phyloP scores from a whole-genome alignment of 2,329 filamentous ascomycete species.

The Teratosphaeria zuluensis region DNA sequence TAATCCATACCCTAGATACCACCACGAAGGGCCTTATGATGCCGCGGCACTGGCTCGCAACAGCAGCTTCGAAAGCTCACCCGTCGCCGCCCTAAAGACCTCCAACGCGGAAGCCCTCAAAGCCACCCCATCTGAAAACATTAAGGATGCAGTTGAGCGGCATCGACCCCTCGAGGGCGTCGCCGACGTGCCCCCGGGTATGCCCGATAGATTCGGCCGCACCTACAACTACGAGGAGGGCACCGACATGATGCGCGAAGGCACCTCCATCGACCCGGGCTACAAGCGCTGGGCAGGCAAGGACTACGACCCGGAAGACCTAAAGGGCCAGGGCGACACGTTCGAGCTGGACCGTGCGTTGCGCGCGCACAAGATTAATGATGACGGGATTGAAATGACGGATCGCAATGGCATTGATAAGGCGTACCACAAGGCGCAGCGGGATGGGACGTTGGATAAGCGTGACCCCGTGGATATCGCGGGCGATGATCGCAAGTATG shows the following conservation, averaged over 20 bases:
- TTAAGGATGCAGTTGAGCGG: constrained; percentile 60
- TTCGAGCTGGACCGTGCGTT: constrained; percentile 60
- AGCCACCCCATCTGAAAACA: constrained; percentile 70
- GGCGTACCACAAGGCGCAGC: constrained; percentile 25
- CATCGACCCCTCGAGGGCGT: constrained; percentile 76
- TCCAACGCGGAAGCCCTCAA: constrained; percentile 67
- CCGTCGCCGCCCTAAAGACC: constrained; percentile 64
- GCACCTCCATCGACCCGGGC: constrained; percentile 56
- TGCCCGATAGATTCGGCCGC: constrained; percentile 57
- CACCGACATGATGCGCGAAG: constrained; percentile 72
- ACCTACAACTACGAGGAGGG: constrained; percentile 74
- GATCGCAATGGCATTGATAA: constrained; percentile 30
- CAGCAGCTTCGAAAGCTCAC: constrained; percentile 47
- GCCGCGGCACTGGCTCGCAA: constrained; percentile 70
- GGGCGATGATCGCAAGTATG: constrained; percentile 23
- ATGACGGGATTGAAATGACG: constrained; percentile 35
- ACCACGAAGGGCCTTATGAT: constrained; percentile 87
- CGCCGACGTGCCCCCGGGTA: constrained; percentile 65
- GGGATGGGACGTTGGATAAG: constrained; percentile 16
- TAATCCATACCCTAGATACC: constrained; percentile 37
- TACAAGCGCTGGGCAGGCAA: constrained; percentile 68
- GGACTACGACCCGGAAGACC: constrained; percentile 63
- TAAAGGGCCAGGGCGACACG: constrained; percentile 73
- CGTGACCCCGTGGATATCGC: constrained; percentile 25
- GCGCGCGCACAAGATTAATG: constrained; percentile 47